Evolutionary conservation across 805 yeast genomes (phyloP).

Genomic region (Lachancea thermotolerans): DNA sequence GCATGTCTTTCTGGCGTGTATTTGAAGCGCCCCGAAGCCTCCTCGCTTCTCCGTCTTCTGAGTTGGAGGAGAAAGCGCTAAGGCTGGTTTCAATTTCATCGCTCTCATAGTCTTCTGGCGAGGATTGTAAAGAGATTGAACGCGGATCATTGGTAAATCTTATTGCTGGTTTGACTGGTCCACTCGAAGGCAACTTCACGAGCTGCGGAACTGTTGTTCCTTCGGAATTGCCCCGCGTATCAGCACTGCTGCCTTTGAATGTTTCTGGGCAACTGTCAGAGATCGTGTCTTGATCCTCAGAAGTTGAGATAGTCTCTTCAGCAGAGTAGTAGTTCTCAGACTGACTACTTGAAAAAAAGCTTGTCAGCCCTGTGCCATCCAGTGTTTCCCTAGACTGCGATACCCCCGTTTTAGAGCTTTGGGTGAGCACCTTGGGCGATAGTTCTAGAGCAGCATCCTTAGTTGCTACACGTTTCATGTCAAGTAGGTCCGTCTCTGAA

Average conservation of each 20-base stretch:
- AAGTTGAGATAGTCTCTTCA: background rate
- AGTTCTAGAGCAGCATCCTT: too few relatives aligned
- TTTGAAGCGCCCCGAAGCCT: background rate
- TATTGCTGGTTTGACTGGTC: background rate
- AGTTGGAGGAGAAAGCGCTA: background rate
- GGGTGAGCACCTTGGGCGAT: too few relatives aligned
- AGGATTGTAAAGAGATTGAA: background rate
- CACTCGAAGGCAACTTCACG: background rate
- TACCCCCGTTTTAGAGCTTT: background rate
- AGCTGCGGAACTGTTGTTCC: background rate
- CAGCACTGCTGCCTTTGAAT: background rate
- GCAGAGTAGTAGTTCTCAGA: background rate
- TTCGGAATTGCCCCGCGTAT: background rate
- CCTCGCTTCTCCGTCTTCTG: background rate
- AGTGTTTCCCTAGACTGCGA: background rate
- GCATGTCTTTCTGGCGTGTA: background rate
- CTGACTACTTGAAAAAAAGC: background rate
- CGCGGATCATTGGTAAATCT: background rate
- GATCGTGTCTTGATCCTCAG: background rate
- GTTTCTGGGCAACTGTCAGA: background rate
- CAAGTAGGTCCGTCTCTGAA: too few relatives aligned
- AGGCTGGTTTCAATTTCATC: background rate
- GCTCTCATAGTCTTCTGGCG: background rate
- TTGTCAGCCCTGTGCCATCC: too few relatives aligned
- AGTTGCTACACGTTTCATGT: too few relatives aligned